phyloP scores from a whole-genome alignment of 1,284 basidiomycete species.

The Cryptococcus maquisensis region DNA sequence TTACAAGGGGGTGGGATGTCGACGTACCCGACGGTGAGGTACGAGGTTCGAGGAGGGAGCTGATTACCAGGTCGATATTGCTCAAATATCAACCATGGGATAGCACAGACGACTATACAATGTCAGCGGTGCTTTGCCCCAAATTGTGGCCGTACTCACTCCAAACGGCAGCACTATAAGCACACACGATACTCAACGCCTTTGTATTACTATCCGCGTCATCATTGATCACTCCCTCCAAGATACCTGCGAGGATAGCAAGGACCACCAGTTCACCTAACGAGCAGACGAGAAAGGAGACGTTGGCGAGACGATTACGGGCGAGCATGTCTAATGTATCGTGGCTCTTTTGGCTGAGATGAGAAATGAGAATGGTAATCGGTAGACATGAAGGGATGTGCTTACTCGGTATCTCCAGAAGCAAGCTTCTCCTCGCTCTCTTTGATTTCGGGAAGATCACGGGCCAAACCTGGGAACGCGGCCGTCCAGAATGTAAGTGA shows the following conservation, averaged over 20 bases:
- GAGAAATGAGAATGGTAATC: background rate
- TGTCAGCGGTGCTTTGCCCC: background rate
- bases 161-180: constrained; percentile 71
- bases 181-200: constrained; percentile 67
- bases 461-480: constrained; percentile 72
- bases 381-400: constrained; percentile 56
- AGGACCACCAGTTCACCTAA: constrained; percentile 67
- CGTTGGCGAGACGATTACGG: constrained; percentile 72
- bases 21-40: constrained; percentile 60
- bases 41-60: constrained; percentile 62
- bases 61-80: constrained; percentile 68
- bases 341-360: constrained; percentile 57
- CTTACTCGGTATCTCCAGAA: constrained; percentile 54
- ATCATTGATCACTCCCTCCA: constrained; percentile 60
- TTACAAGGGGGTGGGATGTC: background rate
- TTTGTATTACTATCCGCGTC: constrained; percentile 80
- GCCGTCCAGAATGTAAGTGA: constrained; percentile 73
- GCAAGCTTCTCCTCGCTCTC: constrained; percentile 59
- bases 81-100: constrained; percentile 74
- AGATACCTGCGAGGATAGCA: constrained; percentile 70
- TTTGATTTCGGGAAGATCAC: constrained; percentile 68
- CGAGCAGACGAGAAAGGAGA: constrained; percentile 70
- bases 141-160: constrained; percentile 52
- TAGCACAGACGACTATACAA: constrained; percentile 60
- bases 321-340: constrained; percentile 61